A percentile compares a stretch with the other conserved stretches of the same genome.
Conservation (phyloP, 2,329 filamentous ascomycete genomes). For the Xylaria sp. region DNA sequence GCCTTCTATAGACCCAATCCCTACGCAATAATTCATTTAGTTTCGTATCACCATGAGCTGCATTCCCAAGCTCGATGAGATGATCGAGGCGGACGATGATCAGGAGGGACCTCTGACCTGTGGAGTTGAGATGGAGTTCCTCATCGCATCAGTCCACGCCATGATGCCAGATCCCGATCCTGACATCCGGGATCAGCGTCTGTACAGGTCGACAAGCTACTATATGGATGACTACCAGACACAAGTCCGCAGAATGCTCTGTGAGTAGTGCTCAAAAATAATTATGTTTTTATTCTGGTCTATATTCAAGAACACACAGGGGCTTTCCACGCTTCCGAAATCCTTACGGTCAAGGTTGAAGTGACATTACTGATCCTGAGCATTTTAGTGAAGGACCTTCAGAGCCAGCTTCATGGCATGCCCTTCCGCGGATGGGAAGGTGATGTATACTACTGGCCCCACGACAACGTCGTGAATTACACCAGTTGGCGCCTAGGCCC, state of each 20-base stretch:
- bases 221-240: not conserved
- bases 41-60: not conserved
- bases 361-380: not conserved
- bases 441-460: conserved; percentile 37
- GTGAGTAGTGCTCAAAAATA: not conserved
- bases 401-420: conserved; percentile 25
- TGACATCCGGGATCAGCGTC: conserved; percentile 6
- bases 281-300: not conserved
- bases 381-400: conserved; percentile 17
- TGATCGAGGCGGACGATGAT: conserved; percentile 41
- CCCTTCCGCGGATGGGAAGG: conserved; percentile 26
- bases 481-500: conserved; percentile 41
- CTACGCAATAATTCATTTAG: not conserved
- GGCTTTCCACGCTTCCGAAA: not conserved
- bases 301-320: not conserved
- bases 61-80: conserved; percentile 35
- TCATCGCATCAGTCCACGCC: conserved; percentile 29
- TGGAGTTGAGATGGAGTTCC: conserved; percentile 47
- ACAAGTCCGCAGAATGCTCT: conserved; percentile 7
- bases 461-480: conserved; percentile 38
- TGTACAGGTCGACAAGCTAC: conserved; percentile 9
- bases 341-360: not conserved
- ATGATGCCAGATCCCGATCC: conserved; percentile 33
- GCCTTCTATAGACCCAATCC: not conserved
- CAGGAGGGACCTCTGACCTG: conserved; percentile 40